Percentiles rank a stretch among this genome's conserved stretches.
These are phyloP conservation scores for Pinus taeda DNA, from an alignment of 75 land plant species.

Conservation along the genomic window DNA sequence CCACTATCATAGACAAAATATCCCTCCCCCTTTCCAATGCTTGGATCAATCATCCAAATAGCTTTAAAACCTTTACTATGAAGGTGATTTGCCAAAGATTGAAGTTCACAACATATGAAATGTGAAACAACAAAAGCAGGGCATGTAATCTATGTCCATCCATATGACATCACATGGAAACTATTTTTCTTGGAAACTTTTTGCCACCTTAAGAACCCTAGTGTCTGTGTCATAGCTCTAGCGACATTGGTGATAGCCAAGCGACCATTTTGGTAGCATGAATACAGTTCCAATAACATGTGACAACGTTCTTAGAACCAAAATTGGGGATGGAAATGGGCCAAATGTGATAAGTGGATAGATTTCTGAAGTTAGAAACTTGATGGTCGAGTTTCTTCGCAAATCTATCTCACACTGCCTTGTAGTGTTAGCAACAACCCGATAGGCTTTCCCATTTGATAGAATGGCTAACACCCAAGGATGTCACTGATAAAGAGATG, in stretches of 20 bases:
- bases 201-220: slow-evolving; percentile 67
- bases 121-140: slow-evolving; percentile 94
- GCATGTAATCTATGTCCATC: slow-evolving; percentile 99
- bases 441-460: slow-evolving; percentile 76
- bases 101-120: slow-evolving; percentile 81
- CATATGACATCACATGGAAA: slow-evolving; percentile 97
- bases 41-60: slow-evolving; percentile 99
- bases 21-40: slow-evolving; percentile 78
- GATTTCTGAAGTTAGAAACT: slow-evolving; percentile 48
- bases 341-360: slow-evolving; percentile 92
- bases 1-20: slow-evolving; percentile 90
- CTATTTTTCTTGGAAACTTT: slow-evolving; percentile 67
- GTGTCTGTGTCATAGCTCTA: slow-evolving; percentile 88
- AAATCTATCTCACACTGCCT: slow-evolving; percentile 90
- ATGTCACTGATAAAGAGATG: slow-evolving; percentile 93
- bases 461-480: slow-evolving; percentile 93
- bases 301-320: slow-evolving; percentile 63
- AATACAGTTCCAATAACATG: slow-evolving; percentile 78
- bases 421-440: slow-evolving; percentile 93
- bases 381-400: slow-evolving; percentile 50
- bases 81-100: slow-evolving; percentile 58
- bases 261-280: slow-evolving; percentile 97
- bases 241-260: slow-evolving; percentile 98
- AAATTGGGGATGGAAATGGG: slow-evolving; percentile 75
- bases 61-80: slow-evolving; percentile 79